phyloP scores from a whole-genome alignment of 75 land plant genomes.

The Sequoia sempervirens region DNA sequence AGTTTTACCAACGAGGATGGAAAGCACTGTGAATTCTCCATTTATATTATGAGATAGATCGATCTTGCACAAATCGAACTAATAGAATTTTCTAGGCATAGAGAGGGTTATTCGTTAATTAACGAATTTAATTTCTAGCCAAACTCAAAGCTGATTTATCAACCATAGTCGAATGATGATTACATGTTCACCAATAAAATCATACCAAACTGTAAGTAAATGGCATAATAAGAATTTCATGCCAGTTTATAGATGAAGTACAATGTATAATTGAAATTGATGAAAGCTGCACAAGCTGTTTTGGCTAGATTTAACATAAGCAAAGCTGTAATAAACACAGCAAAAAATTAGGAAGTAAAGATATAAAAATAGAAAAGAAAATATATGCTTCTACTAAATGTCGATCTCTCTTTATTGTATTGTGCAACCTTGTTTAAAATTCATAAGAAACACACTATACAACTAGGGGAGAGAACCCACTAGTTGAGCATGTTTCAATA shows the following conservation, averaged over 20 bases:
- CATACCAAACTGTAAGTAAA: neutral
- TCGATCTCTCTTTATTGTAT: neutral
- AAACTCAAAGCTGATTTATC: neutral
- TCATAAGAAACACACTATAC: neutral
- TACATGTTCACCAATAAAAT: neutral
- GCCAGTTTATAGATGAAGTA: neutral
- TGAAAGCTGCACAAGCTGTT: neutral
- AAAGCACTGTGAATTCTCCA: neutral
- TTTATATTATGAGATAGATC: neutral
- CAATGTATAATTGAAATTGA: neutral
- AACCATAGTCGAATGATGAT: neutral
- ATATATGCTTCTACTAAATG: neutral
- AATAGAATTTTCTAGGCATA: neutral
- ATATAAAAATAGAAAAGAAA: neutral
- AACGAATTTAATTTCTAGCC: neutral
- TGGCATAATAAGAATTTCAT: neutral
- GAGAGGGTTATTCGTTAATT: neutral
- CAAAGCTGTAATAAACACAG: neutral
- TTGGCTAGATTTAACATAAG: neutral
- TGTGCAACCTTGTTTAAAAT: neutral
- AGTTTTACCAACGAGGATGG: neutral
- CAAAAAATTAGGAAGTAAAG: neutral
- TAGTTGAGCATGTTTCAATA: no score
- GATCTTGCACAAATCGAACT: neutral
- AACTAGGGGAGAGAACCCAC: no score